These are phyloP conservation scores for Heliamphora exappendiculata DNA, from an alignment of 148 eudicot species.

Conservation along the genomic window DNA sequence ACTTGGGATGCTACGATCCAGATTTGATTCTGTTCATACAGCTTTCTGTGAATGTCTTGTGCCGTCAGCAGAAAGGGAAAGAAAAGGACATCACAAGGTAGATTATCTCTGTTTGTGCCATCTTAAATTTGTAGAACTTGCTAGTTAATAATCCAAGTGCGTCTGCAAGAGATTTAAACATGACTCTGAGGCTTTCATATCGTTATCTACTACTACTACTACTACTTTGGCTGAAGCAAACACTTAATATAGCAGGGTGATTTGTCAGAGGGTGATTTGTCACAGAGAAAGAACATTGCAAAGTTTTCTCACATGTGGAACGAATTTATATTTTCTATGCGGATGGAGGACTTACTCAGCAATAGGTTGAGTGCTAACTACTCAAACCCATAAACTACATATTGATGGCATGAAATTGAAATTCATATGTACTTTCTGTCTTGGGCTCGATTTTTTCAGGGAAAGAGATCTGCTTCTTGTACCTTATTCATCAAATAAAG, in stretches of 20 bases:
- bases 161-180: conserved; percentile 10
- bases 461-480: conserved; percentile 93
- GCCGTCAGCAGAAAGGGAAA: conserved; percentile 44
- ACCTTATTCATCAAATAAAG: conserved; percentile 73
- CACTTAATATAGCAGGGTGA: conserved; percentile 35
- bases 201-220: background rate
- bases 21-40: conserved; percentile 84
- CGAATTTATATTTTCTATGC: conserved; percentile 80
- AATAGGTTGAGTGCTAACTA: conserved; percentile 46
- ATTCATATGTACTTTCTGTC: conserved; percentile 3
- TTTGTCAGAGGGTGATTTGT: conserved; percentile 40
- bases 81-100: conserved; percentile 46
- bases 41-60: conserved; percentile 86
- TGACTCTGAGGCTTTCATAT: background rate
- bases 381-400: background rate
- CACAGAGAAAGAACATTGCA: conserved; percentile 60
- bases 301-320: conserved; percentile 98
- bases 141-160: background rate
- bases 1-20: conserved; percentile 94
- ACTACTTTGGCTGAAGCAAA: background rate
- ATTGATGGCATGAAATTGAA: background rate
- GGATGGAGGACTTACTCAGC: conserved; percentile 86
- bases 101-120: background rate
- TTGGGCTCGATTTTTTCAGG: conserved; percentile 32
- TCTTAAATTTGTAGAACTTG: background rate